A percentile compares a stretch with the other conserved stretches of the same genome.
These are phyloP conservation scores for Metschnikowia colocasiae DNA, from an alignment of 805 yeast species.

Conservation along the genomic window DNA sequence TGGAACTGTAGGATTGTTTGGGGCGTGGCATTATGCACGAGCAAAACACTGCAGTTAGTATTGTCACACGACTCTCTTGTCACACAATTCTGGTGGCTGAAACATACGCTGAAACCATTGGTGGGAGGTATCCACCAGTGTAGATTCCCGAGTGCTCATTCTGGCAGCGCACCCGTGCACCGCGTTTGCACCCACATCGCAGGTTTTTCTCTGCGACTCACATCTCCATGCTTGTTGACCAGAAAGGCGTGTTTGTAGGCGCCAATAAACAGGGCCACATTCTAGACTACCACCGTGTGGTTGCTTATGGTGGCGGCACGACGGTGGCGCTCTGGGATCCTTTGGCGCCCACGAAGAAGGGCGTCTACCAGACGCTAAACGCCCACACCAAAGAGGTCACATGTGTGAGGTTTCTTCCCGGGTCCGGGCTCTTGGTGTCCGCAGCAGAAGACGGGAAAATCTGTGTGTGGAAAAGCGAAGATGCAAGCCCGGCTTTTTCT, in stretches of 20 bases:
- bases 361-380: slow-evolving; percentile 55
- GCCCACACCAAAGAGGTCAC: slow-evolving; percentile 62
- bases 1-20: slow-evolving; percentile 65
- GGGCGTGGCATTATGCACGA: slow-evolving; percentile 44
- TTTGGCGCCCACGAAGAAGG: slow-evolving; percentile 34
- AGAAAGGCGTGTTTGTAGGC: slow-evolving; percentile 65
- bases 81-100: not conserved
- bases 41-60: slow-evolving; percentile 32
- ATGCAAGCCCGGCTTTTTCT: slow-evolving; percentile 17
- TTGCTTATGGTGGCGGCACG: slow-evolving; percentile 72
- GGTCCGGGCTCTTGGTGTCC: slow-evolving; percentile 47
- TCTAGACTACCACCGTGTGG: slow-evolving; percentile 47
- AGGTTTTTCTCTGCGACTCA: not conserved
- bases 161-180: slow-evolving; percentile 14
- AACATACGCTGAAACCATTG: slow-evolving; percentile 40
- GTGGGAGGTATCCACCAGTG: not conserved
- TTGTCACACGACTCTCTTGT: no score
- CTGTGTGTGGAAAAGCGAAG: slow-evolving; percentile 50
- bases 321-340: slow-evolving; percentile 72
- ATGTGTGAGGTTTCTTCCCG: slow-evolving; percentile 53
- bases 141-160: not conserved
- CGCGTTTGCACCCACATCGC: slow-evolving; percentile 18
- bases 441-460: slow-evolving; percentile 66
- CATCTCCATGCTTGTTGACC: slow-evolving; percentile 10
- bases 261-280: slow-evolving; percentile 65